phyloP scores from a whole-genome alignment of 2,329 filamentous ascomycete genomes.

The Colletotrichum tanaceti region DNA sequence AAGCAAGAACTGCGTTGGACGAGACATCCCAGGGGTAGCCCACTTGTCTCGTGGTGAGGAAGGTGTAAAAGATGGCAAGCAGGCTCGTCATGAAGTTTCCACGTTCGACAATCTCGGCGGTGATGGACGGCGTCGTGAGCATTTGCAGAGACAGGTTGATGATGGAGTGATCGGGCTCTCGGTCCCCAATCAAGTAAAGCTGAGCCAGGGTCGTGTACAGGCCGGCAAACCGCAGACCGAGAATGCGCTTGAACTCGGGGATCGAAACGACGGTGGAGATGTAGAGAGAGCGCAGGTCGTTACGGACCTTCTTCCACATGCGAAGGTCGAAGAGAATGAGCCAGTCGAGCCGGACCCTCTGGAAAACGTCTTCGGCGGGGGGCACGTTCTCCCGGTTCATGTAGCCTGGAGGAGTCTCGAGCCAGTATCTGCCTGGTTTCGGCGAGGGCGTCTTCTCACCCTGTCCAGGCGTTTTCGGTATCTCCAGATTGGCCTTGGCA shows the following conservation, averaged over 20 bases:
- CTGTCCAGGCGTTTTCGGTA: constrained; percentile 84
- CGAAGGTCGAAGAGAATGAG: constrained; percentile 93
- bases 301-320: constrained; percentile 95
- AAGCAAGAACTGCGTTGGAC: constrained; percentile 85
- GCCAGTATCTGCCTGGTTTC: constrained; percentile 85
- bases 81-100: constrained; percentile 96
- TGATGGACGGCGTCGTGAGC: constrained; percentile 96
- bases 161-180: constrained; percentile 97
- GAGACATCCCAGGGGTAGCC: constrained; percentile 92
- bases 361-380: constrained; percentile 86
- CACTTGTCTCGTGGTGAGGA: constrained; percentile 94
- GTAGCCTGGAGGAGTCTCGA: constrained; percentile 80
- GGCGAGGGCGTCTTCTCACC: constrained; percentile 60
- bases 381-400: constrained; percentile 71
- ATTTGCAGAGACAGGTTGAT: constrained; percentile 98
- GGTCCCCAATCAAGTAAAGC: constrained; percentile 93
- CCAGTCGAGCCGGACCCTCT: constrained; percentile 91
- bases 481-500: constrained; percentile 73
- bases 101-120: constrained; percentile 91
- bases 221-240: constrained; percentile 93
- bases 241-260: constrained; percentile 93
- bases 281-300: constrained; percentile 90
- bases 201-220: constrained; percentile 95
- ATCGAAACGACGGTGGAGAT: constrained; percentile 97
- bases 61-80: constrained; percentile 96